Percentiles rank a stretch among this genome's conserved stretches.
Conservation (phyloP, 2,329 filamentous ascomycete species). For the Zelopaecilomyces penicillatus region DNA sequence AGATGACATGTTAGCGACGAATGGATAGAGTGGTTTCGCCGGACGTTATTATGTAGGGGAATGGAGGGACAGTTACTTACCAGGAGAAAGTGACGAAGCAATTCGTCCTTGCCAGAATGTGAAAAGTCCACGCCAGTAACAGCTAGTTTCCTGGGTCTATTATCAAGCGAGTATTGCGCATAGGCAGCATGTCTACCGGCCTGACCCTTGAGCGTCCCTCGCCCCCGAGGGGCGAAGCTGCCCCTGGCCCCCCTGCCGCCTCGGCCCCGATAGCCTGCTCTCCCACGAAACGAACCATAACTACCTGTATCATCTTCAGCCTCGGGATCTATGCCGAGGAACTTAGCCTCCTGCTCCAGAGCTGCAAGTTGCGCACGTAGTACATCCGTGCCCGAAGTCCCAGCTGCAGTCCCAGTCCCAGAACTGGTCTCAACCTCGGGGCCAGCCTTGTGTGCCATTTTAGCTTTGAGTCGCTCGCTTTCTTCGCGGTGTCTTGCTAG, state of each 20-base stretch:
- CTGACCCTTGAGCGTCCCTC: slow-evolving; percentile 32
- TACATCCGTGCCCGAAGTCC: slow-evolving; percentile 47
- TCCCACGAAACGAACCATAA: slow-evolving; percentile 19
- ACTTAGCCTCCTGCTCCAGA: slow-evolving; percentile 64
- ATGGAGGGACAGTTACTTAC: slow-evolving; percentile 34
- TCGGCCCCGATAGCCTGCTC: slow-evolving; percentile 33
- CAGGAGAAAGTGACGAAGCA: slow-evolving; percentile 61
- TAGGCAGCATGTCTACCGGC: slow-evolving; percentile 47
- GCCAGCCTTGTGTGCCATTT: slow-evolving; percentile 29
- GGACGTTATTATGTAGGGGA: not conserved
- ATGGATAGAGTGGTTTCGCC: not conserved
- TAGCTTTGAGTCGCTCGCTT: slow-evolving; percentile 55
- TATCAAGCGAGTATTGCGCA: slow-evolving; percentile 62
- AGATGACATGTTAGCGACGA: not conserved
- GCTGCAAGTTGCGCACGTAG: slow-evolving; percentile 64
- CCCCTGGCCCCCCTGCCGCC: slow-evolving; percentile 25
- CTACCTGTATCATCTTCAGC: slow-evolving; percentile 32
- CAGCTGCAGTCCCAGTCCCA: slow-evolving; percentile 4
- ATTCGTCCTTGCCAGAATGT: slow-evolving; percentile 55
- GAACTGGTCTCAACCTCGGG: slow-evolving; percentile 12
- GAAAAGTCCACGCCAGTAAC: slow-evolving; percentile 58
- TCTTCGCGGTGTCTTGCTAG: slow-evolving; percentile 57
- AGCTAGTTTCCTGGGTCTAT: slow-evolving; percentile 60
- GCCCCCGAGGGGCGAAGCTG: slow-evolving; percentile 24
- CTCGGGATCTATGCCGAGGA: slow-evolving; percentile 58